Base-by-base conservation (phyloP, 164 flowering plant species). In the Santalum album region DNA sequence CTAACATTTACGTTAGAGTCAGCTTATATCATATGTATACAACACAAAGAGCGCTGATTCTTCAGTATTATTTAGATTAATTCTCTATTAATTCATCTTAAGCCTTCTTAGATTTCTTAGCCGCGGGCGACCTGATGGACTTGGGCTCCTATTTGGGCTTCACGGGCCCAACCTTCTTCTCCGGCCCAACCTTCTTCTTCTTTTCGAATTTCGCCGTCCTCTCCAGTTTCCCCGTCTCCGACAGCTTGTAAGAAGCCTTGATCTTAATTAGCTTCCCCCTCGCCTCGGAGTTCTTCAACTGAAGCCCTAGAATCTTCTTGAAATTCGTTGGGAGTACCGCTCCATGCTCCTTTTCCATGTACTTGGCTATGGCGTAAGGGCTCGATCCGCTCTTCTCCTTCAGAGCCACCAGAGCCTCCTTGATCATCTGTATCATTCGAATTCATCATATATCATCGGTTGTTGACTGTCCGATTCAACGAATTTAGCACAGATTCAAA, bases 311-410 rank as follows among this genome's bases (percentile, higher is more conserved):
- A 23, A 71, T 83, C 57, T 89, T 89, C 79, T 66, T 65, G 80
- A 80, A 88, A 63, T 88, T 84, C 7, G 68, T 71, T 0, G 90
- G 90, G 7, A 89, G 73, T 14, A 65, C 83, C 0, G 74, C 58
- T 57, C 78, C 82, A 75, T 86, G 87, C 65, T 82, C 78, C 69
- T 80, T 82, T n/a, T 89, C 90, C 76, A 89, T 78, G 80, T 70
- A 70, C 65, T 89, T 89, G 4, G 89, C 96, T n/a, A 89, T 86
- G 1, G 90, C 89, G 52, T 80, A 69, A 0, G 83, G 80, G 38
- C 90, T 86, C n/a, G 89, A 89, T 1, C 96, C 90, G 14, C 74
- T 62, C 63, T 69, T 82, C 53, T 83, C 96, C 25, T 77, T 72
- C 68, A 82, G 61, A 0, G 80, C 76, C 71, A 66, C 20, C 26